These are phyloP conservation scores for Ambispora gerdemannii DNA, from an alignment of 192 early-diverging fungal species.

Conservation along the genomic window DNA sequence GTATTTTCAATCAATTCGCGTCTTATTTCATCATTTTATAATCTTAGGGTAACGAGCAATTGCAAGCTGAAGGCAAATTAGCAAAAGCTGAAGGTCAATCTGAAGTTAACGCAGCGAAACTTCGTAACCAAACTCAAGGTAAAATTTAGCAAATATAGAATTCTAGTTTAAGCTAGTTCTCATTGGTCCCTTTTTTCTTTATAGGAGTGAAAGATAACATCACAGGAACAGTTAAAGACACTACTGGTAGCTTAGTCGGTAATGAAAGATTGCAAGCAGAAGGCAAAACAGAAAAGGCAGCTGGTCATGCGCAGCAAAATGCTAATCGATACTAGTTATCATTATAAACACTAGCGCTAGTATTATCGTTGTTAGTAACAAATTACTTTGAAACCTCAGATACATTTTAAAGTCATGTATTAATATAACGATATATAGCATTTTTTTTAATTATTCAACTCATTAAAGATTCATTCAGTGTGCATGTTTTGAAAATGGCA, in stretches of 20 bases:
- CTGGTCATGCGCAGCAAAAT: too few relatives aligned
- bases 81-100: not conserved
- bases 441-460: too few relatives aligned
- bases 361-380: too few relatives aligned
- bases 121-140: not conserved
- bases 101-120: not conserved
- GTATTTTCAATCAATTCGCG: not conserved
- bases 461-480: too few relatives aligned
- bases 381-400: too few relatives aligned
- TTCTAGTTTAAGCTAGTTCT: not conserved
- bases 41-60: not conserved
- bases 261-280: not conserved
- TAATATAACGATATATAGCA: too few relatives aligned
- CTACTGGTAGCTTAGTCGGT: not conserved
- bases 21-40: not conserved
- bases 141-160: not conserved
- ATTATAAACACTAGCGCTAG: too few relatives aligned
- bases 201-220: not conserved
- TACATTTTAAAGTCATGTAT: too few relatives aligned
- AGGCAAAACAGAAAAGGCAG: not conserved
- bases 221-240: conserved; percentile 9
- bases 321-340: too few relatives aligned
- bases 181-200: not conserved
- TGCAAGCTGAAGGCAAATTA: not conserved
- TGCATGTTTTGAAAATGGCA: too few relatives aligned